Conservation (phyloP, 768 basidiomycete genomes). For the Mycena leptocephala region DNA sequence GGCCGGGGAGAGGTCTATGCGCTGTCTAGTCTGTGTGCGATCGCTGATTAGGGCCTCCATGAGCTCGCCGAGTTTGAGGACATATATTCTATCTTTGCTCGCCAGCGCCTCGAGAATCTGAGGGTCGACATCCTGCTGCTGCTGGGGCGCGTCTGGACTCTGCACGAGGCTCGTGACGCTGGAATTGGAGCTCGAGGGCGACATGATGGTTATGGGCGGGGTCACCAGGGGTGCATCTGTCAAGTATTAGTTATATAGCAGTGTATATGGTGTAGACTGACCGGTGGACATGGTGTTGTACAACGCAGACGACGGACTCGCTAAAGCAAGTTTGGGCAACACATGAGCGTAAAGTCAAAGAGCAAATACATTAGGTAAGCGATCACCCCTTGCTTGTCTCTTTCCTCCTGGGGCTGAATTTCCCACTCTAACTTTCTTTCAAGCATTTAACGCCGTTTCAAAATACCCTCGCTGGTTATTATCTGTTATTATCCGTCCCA, state of each 20-base stretch:
- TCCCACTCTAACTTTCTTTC: no score
- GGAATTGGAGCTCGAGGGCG: slow-evolving; percentile 33
- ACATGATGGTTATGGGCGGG: slow-evolving; percentile 36
- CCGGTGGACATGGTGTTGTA: slow-evolving; percentile 17
- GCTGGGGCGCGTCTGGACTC: slow-evolving; percentile 34
- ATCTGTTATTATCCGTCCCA: no score
- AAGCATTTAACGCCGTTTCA: no score
- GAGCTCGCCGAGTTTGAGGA: slow-evolving; percentile 89
- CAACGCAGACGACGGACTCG: slow-evolving; percentile 9
- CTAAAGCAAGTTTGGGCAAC: slow-evolving; percentile 21
- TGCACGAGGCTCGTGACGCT: slow-evolving; percentile 31
- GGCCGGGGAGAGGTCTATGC: slow-evolving; percentile 77
- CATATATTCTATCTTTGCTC: slow-evolving; percentile 91
- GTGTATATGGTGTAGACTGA: background rate
- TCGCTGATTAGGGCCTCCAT: slow-evolving; percentile 88
- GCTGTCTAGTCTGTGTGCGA: slow-evolving; percentile 68
- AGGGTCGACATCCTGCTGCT: slow-evolving; percentile 72
- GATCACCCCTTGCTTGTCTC: background rate
- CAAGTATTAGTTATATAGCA: background rate
- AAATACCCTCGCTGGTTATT: no score
- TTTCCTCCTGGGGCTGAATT: no score
- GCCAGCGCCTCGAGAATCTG: slow-evolving; percentile 90
- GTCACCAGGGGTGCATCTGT: slow-evolving; percentile 8
- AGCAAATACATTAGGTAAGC: background rate
- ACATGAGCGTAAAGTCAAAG: slow-evolving; percentile 24